Conservation (phyloP, 352 stramenopile species). For the Phytophthora pseudosyringae region DNA sequence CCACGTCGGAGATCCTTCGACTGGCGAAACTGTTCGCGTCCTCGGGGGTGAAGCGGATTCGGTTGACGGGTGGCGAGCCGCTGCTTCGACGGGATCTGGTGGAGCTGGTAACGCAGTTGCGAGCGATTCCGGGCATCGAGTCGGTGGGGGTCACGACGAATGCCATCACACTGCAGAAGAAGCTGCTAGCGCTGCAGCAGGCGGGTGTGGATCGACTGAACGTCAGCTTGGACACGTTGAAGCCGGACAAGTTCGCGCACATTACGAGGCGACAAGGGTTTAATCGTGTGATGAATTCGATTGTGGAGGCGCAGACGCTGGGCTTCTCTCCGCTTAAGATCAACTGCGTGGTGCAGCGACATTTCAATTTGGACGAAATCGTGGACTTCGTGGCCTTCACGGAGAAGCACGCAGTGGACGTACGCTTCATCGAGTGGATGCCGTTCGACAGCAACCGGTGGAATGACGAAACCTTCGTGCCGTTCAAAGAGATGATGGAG, state of each 20-base stretch:
- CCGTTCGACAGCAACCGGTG: conserved; percentile 98
- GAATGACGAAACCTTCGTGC: conserved; percentile 93
- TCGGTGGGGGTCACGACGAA: conserved; percentile 97
- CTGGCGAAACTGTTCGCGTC: conserved; percentile 90
- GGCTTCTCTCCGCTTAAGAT: conserved; percentile 92
- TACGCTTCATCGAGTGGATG: conserved; percentile 99
- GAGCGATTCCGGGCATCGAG: conserved; percentile 70
- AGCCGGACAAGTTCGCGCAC: conserved; percentile 89
- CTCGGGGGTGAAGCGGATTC: conserved; percentile 92
- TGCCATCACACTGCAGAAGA: conserved; percentile 90
- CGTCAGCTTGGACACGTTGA: conserved; percentile 96
- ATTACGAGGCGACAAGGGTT: conserved; percentile 95
- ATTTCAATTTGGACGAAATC: conserved; percentile 96
- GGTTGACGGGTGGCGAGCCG: conserved; percentile 96
- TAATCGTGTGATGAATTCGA: conserved; percentile 82
- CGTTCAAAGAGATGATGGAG: conserved; percentile 93
- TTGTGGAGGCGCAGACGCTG: conserved; percentile 70
- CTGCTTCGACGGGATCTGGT: conserved; percentile 67
- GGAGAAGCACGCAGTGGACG: conserved; percentile 83
- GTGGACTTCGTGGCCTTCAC: conserved; percentile 95
- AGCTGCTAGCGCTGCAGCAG: conserved; percentile 81
- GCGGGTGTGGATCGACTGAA: conserved; percentile 93
- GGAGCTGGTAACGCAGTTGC: conserved; percentile 55
- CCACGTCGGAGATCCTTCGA: conserved; percentile 91
- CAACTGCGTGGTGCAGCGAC: conserved; percentile 98